A percentile compares a stretch with the other conserved stretches of the same genome.
phyloP scores from a whole-genome alignment of 2,329 filamentous ascomycete species.

The Alternaria angustiovoidea region DNA sequence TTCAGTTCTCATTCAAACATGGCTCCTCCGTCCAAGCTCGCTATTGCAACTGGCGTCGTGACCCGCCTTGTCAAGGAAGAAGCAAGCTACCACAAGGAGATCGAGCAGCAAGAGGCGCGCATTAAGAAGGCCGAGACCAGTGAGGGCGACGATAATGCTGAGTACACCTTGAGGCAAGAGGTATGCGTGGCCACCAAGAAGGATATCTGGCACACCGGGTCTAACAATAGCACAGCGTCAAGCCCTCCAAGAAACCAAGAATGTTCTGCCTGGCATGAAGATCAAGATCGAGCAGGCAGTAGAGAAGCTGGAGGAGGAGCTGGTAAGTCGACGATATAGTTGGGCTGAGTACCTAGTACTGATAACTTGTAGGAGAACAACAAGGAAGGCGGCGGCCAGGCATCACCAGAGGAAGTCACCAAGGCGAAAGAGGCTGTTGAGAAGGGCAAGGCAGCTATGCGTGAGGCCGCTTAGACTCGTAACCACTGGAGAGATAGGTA shows the following conservation, averaged over 20 bases:
- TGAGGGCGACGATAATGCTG: conserved; percentile 75
- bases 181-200: conserved; percentile 56
- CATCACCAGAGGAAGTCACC: conserved; percentile 53
- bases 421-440: conserved; percentile 55
- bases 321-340: conserved; percentile 64
- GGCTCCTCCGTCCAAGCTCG: conserved; percentile 77
- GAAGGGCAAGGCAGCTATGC: conserved; percentile 51
- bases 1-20: conserved; percentile 58
- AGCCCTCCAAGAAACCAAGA: conserved; percentile 87
- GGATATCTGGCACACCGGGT: neutral
- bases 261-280: conserved; percentile 76
- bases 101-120: conserved; percentile 75
- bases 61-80: conserved; percentile 91
- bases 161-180: conserved; percentile 85
- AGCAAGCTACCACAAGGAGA: conserved; percentile 86
- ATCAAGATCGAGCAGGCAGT: conserved; percentile 76
- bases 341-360: neutral
- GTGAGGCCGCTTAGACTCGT: conserved; percentile 38
- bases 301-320: conserved; percentile 75
- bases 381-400: conserved; percentile 51
- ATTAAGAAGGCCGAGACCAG: conserved; percentile 71
- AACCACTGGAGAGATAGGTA: neutral
- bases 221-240: conserved; percentile 64
- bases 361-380: conserved; percentile 49
- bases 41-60: conserved; percentile 81